Base-by-base conservation (phyloP, 495 filamentous ascomycete genomes). In the Hypoxylon lienhwacheense region DNA sequence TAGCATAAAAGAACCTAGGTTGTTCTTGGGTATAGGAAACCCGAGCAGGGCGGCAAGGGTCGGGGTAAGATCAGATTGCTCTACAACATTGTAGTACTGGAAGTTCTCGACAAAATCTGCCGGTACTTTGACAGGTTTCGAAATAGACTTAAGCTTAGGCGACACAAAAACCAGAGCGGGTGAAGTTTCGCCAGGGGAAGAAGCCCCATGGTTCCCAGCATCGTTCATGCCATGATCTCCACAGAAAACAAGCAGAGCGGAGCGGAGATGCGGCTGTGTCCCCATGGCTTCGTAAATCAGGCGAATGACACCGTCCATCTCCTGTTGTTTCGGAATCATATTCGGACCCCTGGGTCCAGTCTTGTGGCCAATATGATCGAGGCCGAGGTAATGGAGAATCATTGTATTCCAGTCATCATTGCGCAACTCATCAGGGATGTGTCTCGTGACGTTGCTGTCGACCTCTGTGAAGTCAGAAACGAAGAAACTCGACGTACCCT, bases 141-240 rank as follows among this genome's bases (percentile, higher is more conserved):
- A 73, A 22, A 89, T 74, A 0, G 69, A 53, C 65, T 82, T 79
- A 22, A 99, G 75, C 58, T 88, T 91, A 4, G 95, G 91, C 7
- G 92, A 95, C 26, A 96, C 83, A 65, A 99, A 97, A 21, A 96
- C 78, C 31, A 99, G 71, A 10, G 93, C 93, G 0, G 93, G 85
- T 0, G 91, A 96, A 7, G 93, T 97, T 73, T 99, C 93, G 4
- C 95, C 90, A 12, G 87, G 80, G 2, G 88, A 86, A 14, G 95
- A 96, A 5, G 92, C 93, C 7, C 93, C 93, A 68, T 99, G 93
- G 63, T 97, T 97, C 2, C 93, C 93, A 28, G 90, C 93, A 60
- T 97, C 93, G 62, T 97, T 99, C 93, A 99, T 99, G 14, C 93
- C 93, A 66, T 99, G 93, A 65, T 99, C 93, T 33, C 93, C 93